A percentile compares a stretch with the other conserved stretches of the same genome.
phyloP scores from a whole-genome alignment of 345 rosid genomes.

The Eucalyptus grandis region DNA sequence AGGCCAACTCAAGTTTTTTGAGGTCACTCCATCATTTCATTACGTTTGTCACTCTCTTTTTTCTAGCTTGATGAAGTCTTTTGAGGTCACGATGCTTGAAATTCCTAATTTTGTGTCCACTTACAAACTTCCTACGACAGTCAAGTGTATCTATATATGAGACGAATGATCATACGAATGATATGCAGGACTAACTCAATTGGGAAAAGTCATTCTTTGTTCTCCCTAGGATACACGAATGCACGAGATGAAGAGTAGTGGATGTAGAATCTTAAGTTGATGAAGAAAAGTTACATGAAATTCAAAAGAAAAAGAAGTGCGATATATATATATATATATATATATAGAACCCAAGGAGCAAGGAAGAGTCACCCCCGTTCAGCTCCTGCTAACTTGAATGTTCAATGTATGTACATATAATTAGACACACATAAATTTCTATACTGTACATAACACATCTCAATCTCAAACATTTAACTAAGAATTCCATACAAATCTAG shows the following conservation, averaged over 20 bases:
- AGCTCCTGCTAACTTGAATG: neutral
- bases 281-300: neutral
- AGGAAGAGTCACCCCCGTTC: neutral
- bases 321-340: neutral
- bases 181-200: neutral
- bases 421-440: neutral
- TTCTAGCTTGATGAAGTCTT: neutral
- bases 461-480: neutral
- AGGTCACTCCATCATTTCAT: neutral
- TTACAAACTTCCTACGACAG: neutral
- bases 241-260: neutral
- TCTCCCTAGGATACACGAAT: neutral
- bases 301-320: neutral
- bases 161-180: neutral
- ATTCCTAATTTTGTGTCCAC: neutral
- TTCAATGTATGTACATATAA: neutral
- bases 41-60: neutral
- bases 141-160: neutral
- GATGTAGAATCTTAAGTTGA: neutral
- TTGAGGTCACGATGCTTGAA: neutral
- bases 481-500: neutral
- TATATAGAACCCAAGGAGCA: neutral
- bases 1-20: neutral
- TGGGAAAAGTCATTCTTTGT: neutral
- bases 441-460: neutral